Conservation (phyloP, 805 yeast genomes). For the Lipomyces kockii region DNA sequence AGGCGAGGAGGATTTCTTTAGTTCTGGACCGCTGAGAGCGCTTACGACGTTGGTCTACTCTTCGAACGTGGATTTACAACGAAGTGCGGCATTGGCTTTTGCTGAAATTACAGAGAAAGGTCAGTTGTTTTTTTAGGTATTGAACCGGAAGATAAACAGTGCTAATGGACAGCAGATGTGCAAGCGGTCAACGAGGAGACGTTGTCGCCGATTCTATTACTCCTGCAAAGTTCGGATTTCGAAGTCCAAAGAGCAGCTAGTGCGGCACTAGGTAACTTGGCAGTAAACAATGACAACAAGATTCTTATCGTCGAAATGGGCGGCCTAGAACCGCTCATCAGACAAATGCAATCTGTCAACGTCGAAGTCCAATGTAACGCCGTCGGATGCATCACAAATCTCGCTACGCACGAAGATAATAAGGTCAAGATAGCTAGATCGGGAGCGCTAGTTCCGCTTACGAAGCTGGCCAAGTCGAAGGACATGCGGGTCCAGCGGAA, state of each 20-base stretch:
- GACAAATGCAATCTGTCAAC: slow-evolving; percentile 96
- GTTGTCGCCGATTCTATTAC: slow-evolving; percentile 86
- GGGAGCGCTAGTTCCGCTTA: slow-evolving; percentile 93
- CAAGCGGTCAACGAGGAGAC: slow-evolving; percentile 89
- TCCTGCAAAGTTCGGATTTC: slow-evolving; percentile 83
- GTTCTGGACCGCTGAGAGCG: slow-evolving; percentile 80
- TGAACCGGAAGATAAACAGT: neutral
- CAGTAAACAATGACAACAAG: slow-evolving; percentile 95
- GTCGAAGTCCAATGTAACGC: slow-evolving; percentile 99
- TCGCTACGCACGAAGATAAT: slow-evolving; percentile 97
- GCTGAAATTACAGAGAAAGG: slow-evolving; percentile 95
- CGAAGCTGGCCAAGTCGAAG: slow-evolving; percentile 90
- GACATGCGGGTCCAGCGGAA: slow-evolving; percentile 97
- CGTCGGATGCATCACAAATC: slow-evolving; percentile 96
- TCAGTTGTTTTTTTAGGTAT: neutral
- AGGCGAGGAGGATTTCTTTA: slow-evolving; percentile 85
- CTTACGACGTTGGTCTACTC: slow-evolving; percentile 91
- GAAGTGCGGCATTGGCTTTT: slow-evolving; percentile 97
- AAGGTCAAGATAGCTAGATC: slow-evolving; percentile 94
- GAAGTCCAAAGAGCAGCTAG: slow-evolving; percentile 99
- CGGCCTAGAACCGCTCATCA: slow-evolving; percentile 91
- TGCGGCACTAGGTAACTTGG: slow-evolving; percentile 97
- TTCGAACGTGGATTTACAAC: slow-evolving; percentile 90
- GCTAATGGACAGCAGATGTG: slow-evolving; percentile 57
- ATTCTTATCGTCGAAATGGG: slow-evolving; percentile 96